phyloP scores from a whole-genome alignment of 1,284 basidiomycete genomes.

The Ganoderma meredithae region DNA sequence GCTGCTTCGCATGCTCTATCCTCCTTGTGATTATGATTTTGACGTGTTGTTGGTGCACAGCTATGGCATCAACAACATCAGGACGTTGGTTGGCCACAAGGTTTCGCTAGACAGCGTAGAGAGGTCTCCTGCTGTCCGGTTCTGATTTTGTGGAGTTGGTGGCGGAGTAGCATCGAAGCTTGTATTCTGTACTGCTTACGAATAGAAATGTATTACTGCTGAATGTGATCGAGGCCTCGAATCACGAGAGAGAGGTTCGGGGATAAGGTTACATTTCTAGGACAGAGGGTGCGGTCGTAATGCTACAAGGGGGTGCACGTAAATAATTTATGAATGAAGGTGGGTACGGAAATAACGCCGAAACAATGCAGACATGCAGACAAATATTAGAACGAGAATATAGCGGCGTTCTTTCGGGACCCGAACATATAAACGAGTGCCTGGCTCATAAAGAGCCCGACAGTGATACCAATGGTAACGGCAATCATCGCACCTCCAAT shows the following conservation, averaged over 20 bases:
- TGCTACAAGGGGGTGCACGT: not conserved
- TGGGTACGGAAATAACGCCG: not conserved
- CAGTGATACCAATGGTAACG: slow-evolving; percentile 90
- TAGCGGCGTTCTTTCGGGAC: slow-evolving; percentile 80
- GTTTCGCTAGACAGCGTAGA: slow-evolving; percentile 91
- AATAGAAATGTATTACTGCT: slow-evolving; percentile 23
- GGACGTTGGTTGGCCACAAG: slow-evolving; percentile 97
- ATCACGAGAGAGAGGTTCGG: not conserved
- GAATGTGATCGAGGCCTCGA: not conserved
- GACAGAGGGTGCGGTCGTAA: not conserved
- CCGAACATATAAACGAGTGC: slow-evolving; percentile 89
- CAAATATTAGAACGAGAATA: slow-evolving; percentile 74
- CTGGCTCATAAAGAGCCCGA: slow-evolving; percentile 89
- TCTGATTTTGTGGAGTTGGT: slow-evolving; percentile 51
- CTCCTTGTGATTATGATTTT: not conserved
- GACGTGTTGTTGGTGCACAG: slow-evolving; percentile 44
- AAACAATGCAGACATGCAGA: not conserved
- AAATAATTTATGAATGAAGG: slow-evolving; percentile 1
- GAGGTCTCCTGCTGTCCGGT: slow-evolving; percentile 89
- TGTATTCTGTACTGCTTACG: slow-evolving; percentile 20
- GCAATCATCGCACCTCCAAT: slow-evolving; percentile 87
- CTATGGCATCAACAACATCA: slow-evolving; percentile 93
- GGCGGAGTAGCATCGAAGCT: slow-evolving; percentile 20
- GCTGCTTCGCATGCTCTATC: not conserved
- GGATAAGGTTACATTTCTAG: not conserved